Percentiles rank a stretch among this genome's conserved stretches.
Evolutionary conservation across 345 rosid species (phyloP).

Genomic region (Laguncularia racemosa): DNA sequence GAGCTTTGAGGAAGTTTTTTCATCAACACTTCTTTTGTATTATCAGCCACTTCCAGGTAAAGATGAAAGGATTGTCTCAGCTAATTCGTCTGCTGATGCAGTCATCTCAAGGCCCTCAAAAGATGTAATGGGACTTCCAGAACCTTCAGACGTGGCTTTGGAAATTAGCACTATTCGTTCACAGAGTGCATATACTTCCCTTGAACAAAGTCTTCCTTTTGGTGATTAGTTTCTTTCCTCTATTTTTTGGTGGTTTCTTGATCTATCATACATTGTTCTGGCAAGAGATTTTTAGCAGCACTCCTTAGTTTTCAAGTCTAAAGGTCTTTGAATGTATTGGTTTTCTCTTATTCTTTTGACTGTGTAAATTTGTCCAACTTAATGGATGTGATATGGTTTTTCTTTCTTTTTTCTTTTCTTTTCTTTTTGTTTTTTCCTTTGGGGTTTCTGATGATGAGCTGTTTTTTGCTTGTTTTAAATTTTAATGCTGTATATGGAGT

Average conservation of each 20-base stretch:
- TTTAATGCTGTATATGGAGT: too few relatives aligned
- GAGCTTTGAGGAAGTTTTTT: background rate
- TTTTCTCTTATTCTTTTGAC: too few relatives aligned
- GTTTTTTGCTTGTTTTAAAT: too few relatives aligned
- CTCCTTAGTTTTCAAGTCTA: background rate
- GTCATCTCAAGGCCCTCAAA: constrained; percentile 26
- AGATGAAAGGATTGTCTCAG: constrained; percentile 51
- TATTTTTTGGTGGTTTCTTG: background rate
- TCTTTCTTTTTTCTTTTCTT: too few relatives aligned
- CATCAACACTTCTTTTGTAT: constrained; percentile 23
- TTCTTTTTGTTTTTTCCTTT: too few relatives aligned
- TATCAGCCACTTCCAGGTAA: constrained; percentile 37
- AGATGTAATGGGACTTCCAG: constrained; percentile 15
- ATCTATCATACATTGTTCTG: background rate
- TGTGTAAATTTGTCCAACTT: too few relatives aligned
- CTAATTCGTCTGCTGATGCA: constrained; percentile 40
- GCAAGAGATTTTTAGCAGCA: too few relatives aligned
- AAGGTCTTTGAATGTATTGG: too few relatives aligned
- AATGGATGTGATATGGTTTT: too few relatives aligned
- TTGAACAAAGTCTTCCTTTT: constrained; percentile 29
- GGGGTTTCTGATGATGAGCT: too few relatives aligned
- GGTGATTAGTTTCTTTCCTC: constrained; percentile 21
- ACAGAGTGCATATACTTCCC: constrained; percentile 25
- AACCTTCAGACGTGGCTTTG: constrained; percentile 16
- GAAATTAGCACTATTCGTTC: constrained; percentile 18